These are phyloP conservation scores for Ambrosia artemisiifolia DNA, from an alignment of 129 eudicot genomes.

Conservation along the genomic window DNA sequence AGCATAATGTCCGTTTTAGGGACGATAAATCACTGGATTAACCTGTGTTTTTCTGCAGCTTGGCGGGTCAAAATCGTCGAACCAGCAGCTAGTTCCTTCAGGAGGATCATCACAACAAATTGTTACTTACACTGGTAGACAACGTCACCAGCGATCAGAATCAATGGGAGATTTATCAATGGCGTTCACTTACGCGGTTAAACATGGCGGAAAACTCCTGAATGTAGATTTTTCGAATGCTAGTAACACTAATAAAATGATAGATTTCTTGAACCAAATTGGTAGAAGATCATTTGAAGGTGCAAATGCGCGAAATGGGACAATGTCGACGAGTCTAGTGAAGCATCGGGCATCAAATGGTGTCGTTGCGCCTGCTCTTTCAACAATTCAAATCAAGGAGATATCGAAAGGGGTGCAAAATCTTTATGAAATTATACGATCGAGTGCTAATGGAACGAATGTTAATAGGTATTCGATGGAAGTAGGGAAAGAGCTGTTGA, in stretches of 20 bases:
- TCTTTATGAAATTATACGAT: slow-evolving; percentile 60
- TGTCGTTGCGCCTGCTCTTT: slow-evolving; percentile 40
- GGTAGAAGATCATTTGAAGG: slow-evolving; percentile 49
- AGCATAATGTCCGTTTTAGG: no score
- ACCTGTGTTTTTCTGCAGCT: slow-evolving; percentile 37
- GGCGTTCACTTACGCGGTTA: slow-evolving; percentile 65
- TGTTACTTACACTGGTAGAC: slow-evolving; percentile 46
- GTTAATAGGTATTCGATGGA: slow-evolving; percentile 53
- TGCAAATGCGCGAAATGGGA: slow-evolving; percentile 23
- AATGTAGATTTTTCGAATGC: slow-evolving; percentile 39
- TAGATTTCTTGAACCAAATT: slow-evolving; percentile 61
- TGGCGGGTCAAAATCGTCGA: slow-evolving; percentile 38
- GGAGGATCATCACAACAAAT: slow-evolving; percentile 42
- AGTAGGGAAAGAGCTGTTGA: slow-evolving; percentile 69
- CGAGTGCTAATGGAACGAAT: slow-evolving; percentile 48
- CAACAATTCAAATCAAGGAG: slow-evolving; percentile 63
- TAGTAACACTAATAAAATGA: slow-evolving; percentile 38
- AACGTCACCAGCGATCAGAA: slow-evolving; percentile 36
- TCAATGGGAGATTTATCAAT: slow-evolving; percentile 52
- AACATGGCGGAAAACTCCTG: slow-evolving; percentile 49
- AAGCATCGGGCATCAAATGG: slow-evolving; percentile 25
- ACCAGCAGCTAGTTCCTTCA: slow-evolving; percentile 24
- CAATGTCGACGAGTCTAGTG: slow-evolving; percentile 13
- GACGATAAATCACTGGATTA: not conserved
- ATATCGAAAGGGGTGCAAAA: slow-evolving; percentile 83